Conservation (phyloP, 169 alveolate species). For the Theileria parva region DNA sequence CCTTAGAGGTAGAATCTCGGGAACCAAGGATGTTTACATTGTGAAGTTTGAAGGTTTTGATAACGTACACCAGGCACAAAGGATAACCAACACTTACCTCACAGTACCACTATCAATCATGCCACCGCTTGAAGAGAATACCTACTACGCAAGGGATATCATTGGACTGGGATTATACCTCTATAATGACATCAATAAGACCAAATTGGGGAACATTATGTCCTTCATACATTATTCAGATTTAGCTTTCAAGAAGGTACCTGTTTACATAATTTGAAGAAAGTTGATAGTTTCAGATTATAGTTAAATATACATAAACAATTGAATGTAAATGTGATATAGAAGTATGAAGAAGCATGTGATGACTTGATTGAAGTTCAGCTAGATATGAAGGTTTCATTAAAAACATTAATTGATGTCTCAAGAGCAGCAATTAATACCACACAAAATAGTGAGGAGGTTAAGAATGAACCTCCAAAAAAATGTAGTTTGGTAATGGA, state of each 20-base stretch:
- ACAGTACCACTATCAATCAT: constrained; percentile 47
- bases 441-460: not conserved
- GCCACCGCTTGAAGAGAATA: constrained; percentile 55
- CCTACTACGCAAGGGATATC: constrained; percentile 53
- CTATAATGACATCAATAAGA: constrained; percentile 43
- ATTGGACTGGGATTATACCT: constrained; percentile 34
- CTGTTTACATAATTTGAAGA: not conserved
- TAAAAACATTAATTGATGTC: constrained; percentile 24
- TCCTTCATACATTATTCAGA: constrained; percentile 49
- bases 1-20: constrained; percentile 36
- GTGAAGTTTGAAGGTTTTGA: constrained; percentile 60
- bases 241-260: constrained; percentile 28
- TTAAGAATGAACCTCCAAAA: not conserved
- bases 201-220: constrained; percentile 55
- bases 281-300: not conserved
- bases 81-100: constrained; percentile 46
- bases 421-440: constrained; percentile 10
- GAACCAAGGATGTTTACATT: constrained; percentile 26
- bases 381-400: constrained; percentile 49
- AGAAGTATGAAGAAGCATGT: constrained; percentile 26
- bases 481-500: constrained; percentile 34
- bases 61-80: constrained; percentile 49
- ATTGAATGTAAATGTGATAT: not conserved
- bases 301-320: not conserved
- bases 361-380: constrained; percentile 64